Base-by-base conservation (phyloP, 148 eudicot genomes). In the Fallopia convolvulus region DNA sequence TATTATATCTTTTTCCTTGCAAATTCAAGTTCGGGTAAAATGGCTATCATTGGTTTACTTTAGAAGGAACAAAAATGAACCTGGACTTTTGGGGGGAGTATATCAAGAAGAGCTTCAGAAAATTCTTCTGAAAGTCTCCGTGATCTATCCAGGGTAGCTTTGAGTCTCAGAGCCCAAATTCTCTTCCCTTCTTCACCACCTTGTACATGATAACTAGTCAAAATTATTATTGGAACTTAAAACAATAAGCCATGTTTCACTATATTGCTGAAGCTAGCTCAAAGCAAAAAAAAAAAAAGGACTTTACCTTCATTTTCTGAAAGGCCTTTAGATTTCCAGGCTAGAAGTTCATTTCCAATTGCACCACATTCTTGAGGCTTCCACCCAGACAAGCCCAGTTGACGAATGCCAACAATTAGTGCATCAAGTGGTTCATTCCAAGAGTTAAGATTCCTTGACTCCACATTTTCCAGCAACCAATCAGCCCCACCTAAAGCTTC, bases 71-170 rank as follows among this genome's bases (percentile, higher is more conserved):
- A 41, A 23, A 5, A 48, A 21, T 50, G 17, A n/a, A 92, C 99
- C 97, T 90, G 83, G 72, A 95, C 99, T 84, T 90, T 95, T 41
- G 77, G 84, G 21, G 97, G 97, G 76, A 91, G 93, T 75, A 95
- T 86, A 72, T 83, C 89, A 79, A 95, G 88, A 79, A 95, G 89
- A 40, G 97, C 83, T 82, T 95, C 99, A 65, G 97, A 91, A 73
- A 93, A 95, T 82, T 91, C 97, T 83, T 91, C 99, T 14, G 94
- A 88, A 76, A 95, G 86, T 84, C 99, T 89, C 79, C 92, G 82
- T 70, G 94, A 87, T 90, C 99, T 89, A 87, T 95, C 99, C 55
- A 95, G 85, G n/a, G 97, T 95, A 74, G 99, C 97, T 88, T 95
- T 95, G 65, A 92, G 90, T 92, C 97, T 86, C 50, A 95, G 84